Conservation (phyloP, 805 yeast species). For the Monosporozyma yasuniensis region DNA sequence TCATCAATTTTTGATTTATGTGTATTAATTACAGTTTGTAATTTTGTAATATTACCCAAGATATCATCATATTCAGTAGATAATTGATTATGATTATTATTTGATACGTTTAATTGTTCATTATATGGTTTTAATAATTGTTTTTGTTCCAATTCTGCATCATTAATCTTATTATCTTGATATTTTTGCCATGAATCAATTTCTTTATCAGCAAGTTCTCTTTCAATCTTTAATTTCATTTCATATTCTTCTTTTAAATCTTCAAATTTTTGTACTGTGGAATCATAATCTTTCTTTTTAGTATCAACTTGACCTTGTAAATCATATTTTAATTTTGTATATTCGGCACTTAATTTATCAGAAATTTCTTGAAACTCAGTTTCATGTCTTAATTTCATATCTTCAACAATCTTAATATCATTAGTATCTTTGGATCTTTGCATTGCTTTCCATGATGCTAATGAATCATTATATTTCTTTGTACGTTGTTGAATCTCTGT, state of each 20-base stretch:
- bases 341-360: constrained; percentile 39
- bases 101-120: constrained; percentile 34
- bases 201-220: constrained; percentile 17
- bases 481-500: constrained; percentile 33
- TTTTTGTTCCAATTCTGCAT: constrained; percentile 27
- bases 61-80: constrained; percentile 31
- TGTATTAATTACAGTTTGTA: constrained; percentile 28
- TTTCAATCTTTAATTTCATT: constrained; percentile 19
- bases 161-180: constrained; percentile 24
- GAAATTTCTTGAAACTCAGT: constrained; percentile 23
- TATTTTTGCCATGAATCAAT: constrained; percentile 20
- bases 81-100: constrained; percentile 29
- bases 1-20: constrained; percentile 31
- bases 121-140: constrained; percentile 36
- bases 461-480: constrained; percentile 32
- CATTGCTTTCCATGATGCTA: constrained; percentile 35
- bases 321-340: constrained; percentile 28
- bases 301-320: constrained; percentile 33
- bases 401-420: constrained; percentile 32
- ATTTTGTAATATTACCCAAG: constrained; percentile 36
- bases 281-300: constrained; percentile 35
- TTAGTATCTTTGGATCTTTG: constrained; percentile 34
- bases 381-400: constrained; percentile 37
- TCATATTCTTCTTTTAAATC: constrained; percentile 17
- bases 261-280: constrained; percentile 33